Base-by-base conservation (phyloP, 345 rosid genomes). In the Acer saccharum region DNA sequence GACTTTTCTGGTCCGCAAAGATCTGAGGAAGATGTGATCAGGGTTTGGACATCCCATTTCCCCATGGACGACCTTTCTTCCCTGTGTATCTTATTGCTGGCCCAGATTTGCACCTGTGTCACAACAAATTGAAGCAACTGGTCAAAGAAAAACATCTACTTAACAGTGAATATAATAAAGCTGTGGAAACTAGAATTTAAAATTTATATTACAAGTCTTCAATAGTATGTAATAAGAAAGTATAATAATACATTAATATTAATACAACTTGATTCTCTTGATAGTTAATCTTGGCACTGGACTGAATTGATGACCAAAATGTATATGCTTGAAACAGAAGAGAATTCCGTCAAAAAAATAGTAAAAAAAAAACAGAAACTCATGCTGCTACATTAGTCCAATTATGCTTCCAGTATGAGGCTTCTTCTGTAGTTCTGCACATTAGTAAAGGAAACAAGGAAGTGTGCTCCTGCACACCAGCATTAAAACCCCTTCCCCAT, bases 101-200 rank as follows among this genome's bases (percentile, higher is more conserved):
- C 97, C 99, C 99, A 96, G 74, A 96, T 89, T 89, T 94, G 98
- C 74, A 94, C 95, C 98, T 96, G 86, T 96, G 86, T 71, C 11
- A 58, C 63, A 65, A 68, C 71, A 82, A 72, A 17, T 69, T 43
- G 55, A 79, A 74, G 58, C 66, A 78, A 70, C 65, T 41, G 14
- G 67, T 67, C 71, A 76, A 63, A 73, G 20, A 43, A 66, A 80
- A 67, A 43, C 58, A 67, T 32, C 27, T 6, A 41, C 78, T 58
- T 64, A 1, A 18, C 3, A 61, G n/a, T 35, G 65, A 17, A 69
- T 32, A 32, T 23, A 50, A 20, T 16, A 75, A 63, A 48, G 5
- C 63, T 48, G 46, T n/a, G 65, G 32, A 27, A 4, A 46, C 41
- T 9, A 23, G 57, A 60, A 7, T 54, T 54, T 54, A 4, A 54